phyloP scores from a whole-genome alignment of 176 grass and related monocot genomes.

The Carex cristatella region DNA sequence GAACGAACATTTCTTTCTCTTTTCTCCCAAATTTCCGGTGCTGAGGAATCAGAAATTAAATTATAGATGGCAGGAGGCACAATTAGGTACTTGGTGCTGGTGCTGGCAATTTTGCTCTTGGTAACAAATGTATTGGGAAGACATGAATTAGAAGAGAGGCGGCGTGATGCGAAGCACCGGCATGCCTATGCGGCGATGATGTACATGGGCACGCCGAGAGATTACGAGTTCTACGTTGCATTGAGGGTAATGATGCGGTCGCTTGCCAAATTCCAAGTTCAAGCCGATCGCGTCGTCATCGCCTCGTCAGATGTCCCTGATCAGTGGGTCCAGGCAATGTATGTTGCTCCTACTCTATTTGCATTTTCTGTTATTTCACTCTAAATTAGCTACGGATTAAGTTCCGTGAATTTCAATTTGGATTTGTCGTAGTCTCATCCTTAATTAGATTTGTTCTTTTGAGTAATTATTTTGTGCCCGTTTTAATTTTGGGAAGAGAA shows the following conservation, averaged over 20 bases:
- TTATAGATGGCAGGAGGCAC: background rate
- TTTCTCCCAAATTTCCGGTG: background rate
- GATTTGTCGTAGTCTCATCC: background rate
- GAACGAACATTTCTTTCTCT: background rate
- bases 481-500: background rate
- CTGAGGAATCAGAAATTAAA: background rate
- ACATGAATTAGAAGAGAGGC: background rate
- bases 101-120: background rate
- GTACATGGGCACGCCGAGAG: conserved; percentile 99
- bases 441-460: background rate
- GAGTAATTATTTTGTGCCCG: background rate
- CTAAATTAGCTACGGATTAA: background rate
- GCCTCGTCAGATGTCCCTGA: conserved; percentile 76
- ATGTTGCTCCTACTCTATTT: conserved; percentile 17
- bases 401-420: background rate
- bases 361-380: background rate
- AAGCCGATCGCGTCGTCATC: conserved; percentile 91
- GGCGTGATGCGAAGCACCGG: conserved; percentile 10
- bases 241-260: conserved; percentile 95
- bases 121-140: conserved; percentile 1
- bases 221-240: conserved; percentile 98
- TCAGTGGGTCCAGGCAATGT: conserved; percentile 78
- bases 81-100: conserved; percentile 12
- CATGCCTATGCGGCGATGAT: conserved; percentile 99
- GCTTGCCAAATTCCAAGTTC: conserved; percentile 46